Base-by-base conservation (phyloP, 31 red algal species). In the Pterothamnion heteromorphum region DNA sequence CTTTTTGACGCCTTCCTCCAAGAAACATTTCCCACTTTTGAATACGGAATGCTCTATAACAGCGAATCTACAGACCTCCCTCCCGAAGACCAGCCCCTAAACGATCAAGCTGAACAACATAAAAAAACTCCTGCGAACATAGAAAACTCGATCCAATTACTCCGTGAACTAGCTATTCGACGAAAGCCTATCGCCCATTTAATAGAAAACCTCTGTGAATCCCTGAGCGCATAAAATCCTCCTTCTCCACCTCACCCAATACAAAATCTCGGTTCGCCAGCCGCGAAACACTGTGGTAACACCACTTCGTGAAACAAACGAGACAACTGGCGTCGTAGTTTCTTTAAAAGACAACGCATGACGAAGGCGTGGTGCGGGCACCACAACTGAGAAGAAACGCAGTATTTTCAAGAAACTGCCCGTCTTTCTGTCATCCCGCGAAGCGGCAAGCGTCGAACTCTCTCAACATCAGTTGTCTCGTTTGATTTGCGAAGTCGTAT, bases 191-290 rank as follows among this genome's bases (percentile, higher is more conserved):
- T n/a, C n/a, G n/a, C n/a, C n/a, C n/a, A n/a, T n/a, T n/a, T n/a
- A n/a, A n/a, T n/a, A n/a, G n/a, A n/a, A n/a, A n/a, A n/a, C n/a
- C n/a, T n/a, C n/a, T n/a, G n/a, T n/a, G n/a, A n/a, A n/a, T n/a
- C n/a, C n/a, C n/a, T n/a, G n/a, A n/a, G n/a, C n/a, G n/a, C n/a
- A 44, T 21, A 88, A 88, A 88, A 4, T 18, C 33, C 85, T 88
- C 85, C 4, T 26, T 43, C 85, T 88, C 85, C 85, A 58, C 85
- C 21, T 88, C 85, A 44, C 85, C 85, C 43, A 88, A 88, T 26
- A 58, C 5, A 44, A 58, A 88, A 3, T 57, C 85, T 18, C 85
- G 36, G 64, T 71, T 39, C 85, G 27, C 85, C 22, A 88, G 36
- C 36, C 85, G 4, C 85, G 85, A 88, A 44, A 88, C 39, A 44